Percentiles rank a stretch among this genome's conserved stretches.
Conservation (phyloP, 2,329 filamentous ascomycete species). For the Tolypocladium cylindrosporum region DNA sequence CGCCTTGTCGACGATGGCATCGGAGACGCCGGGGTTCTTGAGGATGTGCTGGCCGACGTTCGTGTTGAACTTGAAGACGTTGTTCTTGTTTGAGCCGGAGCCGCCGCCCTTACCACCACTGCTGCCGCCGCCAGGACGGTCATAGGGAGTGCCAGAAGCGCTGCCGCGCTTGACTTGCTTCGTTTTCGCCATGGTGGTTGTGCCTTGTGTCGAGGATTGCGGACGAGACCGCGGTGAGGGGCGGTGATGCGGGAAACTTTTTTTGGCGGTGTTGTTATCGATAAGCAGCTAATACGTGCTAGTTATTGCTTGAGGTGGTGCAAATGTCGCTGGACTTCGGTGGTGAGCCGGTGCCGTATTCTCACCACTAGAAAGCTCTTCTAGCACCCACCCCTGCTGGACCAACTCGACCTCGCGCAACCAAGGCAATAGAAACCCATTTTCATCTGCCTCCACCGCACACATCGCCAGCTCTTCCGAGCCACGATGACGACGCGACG, state of each 20-base stretch:
- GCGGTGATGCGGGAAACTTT: constrained; percentile 9
- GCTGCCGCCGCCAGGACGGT: constrained; percentile 20
- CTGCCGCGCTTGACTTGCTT: constrained; percentile 42
- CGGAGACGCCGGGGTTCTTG: constrained; percentile 80
- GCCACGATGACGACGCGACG: constrained; percentile 50
- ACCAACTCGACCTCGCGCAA: not conserved
- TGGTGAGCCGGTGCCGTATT: not conserved
- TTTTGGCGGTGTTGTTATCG: constrained; percentile 11
- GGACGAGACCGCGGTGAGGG: constrained; percentile 5
- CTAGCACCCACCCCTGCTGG: constrained; percentile 1
- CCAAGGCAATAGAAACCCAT: not conserved
- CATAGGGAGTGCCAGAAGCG: constrained; percentile 32
- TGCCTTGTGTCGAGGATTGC: not conserved
- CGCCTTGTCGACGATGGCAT: constrained; percentile 63
- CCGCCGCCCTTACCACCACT: constrained; percentile 9
- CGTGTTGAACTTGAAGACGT: constrained; percentile 96
- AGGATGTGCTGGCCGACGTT: constrained; percentile 81
- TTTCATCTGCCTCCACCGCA: not conserved
- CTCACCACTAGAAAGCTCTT: not conserved
- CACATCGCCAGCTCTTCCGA: constrained; percentile 2
- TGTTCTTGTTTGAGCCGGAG: constrained; percentile 44
- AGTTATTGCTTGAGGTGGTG: not conserved
- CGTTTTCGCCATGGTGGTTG: constrained; percentile 40
- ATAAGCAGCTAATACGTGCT: constrained; percentile 5
- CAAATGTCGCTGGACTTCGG: accelerated